Evolutionary conservation across 306 rosid genomes (phyloP), one percentile per base, ranked within the genome.

Genomic region (cucumber (Cucumis sativus)): DNA sequence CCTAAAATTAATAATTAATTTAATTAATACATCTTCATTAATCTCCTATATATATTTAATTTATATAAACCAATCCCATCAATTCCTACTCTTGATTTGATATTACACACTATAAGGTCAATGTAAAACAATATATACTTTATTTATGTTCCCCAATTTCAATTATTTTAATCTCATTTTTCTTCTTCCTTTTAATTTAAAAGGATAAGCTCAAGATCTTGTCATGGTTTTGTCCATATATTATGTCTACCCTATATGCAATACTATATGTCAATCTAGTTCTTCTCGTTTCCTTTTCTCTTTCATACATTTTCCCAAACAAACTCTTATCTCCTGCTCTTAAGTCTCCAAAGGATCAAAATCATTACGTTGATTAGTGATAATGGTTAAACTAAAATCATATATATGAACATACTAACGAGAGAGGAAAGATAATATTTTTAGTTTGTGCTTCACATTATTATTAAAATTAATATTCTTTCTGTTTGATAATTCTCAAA

Each of bases 51-150:
- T 40, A n/a, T 12, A 8, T 40, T 67, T 33, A 33, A 33, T 33
- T 67, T 67, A 10, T 40, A 67, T 28, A 28, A 28, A 9, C 4
- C 23, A 67, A 47, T 67, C 74, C 18, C 74, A 67, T 67, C 74
- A 67, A 67, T 25, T 40, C 33, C 30, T 18, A 23, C 72, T 39
- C 51, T 69, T 69, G 75, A 69, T 69, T 69, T 69, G 75, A 69
- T 40, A 67, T 40, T 10, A 18, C 33, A 67, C n/a, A 67, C n/a
- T 67, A 11, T n/a, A 5, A 40, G 74, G 74, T 67, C 74, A 40
- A 64, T 33, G 12, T 16, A 65, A 1, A 37, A 37, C 49, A 65
- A 65, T 37, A 16, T 63, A 15, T 63, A 15, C 37, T 30, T 56
- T 20, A 56, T 56, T n/a, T 16, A 63, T 63, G 12, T 63, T 25